These are phyloP conservation scores for Phytopythium oedochilum DNA, from an alignment of 352 stramenopile species.

Conservation along the genomic window DNA sequence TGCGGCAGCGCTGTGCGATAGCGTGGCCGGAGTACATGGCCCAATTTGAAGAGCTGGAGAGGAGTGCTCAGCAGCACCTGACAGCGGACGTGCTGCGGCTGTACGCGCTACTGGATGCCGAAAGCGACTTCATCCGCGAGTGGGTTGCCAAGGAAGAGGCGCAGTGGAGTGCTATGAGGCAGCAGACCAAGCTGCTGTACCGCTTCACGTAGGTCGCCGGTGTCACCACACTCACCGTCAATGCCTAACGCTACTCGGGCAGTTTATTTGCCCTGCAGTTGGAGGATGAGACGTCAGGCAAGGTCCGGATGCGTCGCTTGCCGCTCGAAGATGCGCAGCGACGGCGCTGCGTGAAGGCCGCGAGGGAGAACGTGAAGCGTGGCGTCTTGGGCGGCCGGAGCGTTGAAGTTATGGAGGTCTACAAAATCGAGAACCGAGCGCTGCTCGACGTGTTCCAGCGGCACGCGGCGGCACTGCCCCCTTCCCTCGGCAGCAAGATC, in stretches of 20 bases:
- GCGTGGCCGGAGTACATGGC: slow-evolving; percentile 13
- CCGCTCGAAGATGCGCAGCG: slow-evolving; percentile 40
- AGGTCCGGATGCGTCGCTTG: slow-evolving; percentile 50
- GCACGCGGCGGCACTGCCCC: slow-evolving; percentile 19
- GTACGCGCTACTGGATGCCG: slow-evolving; percentile 43
- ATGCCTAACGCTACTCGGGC: not conserved
- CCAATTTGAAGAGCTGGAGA: slow-evolving; percentile 18
- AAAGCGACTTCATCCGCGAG: slow-evolving; percentile 31
- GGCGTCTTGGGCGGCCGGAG: slow-evolving; percentile 14
- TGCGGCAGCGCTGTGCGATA: not conserved
- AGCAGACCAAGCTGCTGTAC: slow-evolving; percentile 29
- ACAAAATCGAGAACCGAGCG: slow-evolving; percentile 72
- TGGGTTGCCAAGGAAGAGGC: slow-evolving; percentile 24
- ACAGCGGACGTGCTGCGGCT: slow-evolving; percentile 28
- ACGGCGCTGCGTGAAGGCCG: slow-evolving; percentile 53
- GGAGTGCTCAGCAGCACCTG: slow-evolving; percentile 24
- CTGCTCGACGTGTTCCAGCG: slow-evolving; percentile 56
- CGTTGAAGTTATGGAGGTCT: slow-evolving; percentile 74
- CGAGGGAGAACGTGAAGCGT: slow-evolving; percentile 66
- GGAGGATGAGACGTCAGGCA: slow-evolving; percentile 50
- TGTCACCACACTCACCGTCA: not conserved
- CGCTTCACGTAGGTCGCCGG: slow-evolving; percentile 34
- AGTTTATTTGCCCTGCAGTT: slow-evolving; percentile 64
- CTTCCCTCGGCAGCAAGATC: slow-evolving; percentile 33
- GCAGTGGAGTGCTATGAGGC: slow-evolving; percentile 21